phyloP scores from a whole-genome alignment of 306 rosid species.

The Quercus aquifolioides region DNA sequence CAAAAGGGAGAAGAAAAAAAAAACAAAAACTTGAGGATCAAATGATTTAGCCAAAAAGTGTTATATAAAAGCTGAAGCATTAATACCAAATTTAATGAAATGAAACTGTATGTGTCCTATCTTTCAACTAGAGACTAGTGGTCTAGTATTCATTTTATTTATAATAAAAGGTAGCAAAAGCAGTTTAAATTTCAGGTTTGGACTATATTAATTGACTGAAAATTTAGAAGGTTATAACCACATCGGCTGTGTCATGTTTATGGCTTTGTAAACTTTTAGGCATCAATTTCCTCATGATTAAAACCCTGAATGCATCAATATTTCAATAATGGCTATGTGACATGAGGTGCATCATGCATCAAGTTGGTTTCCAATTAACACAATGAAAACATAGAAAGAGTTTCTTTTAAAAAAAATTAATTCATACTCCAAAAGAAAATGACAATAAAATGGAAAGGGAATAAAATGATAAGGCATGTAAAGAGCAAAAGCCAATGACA shows the following conservation, averaged over 20 bases:
- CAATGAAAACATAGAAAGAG: neutral
- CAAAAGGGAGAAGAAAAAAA: neutral
- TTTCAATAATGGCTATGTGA: neutral
- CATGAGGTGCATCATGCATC: neutral
- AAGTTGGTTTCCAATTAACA: neutral
- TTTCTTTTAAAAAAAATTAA: neutral
- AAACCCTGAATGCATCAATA: neutral
- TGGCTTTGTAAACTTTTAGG: neutral
- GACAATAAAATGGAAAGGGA: neutral
- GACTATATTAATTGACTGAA: neutral
- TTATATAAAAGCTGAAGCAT: too few species aligned
- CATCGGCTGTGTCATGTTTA: neutral
- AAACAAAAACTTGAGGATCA: neutral
- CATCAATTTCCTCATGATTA: neutral
- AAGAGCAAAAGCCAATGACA: neutral
- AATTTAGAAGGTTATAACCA: neutral
- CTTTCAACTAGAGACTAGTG: neutral
- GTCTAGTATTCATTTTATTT: neutral
- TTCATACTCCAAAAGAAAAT: neutral
- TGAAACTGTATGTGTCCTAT: neutral
- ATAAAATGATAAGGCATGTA: neutral
- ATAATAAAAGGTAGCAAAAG: neutral
- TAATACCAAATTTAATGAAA: too few species aligned
- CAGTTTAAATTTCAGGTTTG: neutral
- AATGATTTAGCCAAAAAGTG: neutral